These are phyloP conservation scores for Cymodocea nodosa DNA, from an alignment of 116 monocot genomes.

Conservation along the genomic window DNA sequence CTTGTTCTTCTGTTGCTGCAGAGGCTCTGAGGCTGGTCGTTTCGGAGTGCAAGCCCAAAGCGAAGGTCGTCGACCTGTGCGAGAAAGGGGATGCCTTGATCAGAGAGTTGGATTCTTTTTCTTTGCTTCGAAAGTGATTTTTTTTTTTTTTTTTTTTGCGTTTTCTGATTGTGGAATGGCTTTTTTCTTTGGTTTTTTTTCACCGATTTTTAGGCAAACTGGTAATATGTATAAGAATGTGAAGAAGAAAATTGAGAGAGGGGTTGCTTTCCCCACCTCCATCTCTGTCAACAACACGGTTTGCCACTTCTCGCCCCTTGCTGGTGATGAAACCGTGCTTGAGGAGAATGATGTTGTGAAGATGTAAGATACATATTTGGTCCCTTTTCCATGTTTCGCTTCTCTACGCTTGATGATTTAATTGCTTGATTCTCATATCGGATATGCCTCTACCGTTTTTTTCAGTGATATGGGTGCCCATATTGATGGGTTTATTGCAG, in stretches of 20 bases:
- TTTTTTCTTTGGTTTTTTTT: not conserved
- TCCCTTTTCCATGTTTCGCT: too few species aligned
- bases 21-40: conserved; percentile 85
- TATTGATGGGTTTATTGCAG: conserved; percentile 97
- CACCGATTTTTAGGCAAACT: conserved; percentile 45
- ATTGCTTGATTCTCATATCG: too few species aligned
- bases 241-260: conserved; percentile 95
- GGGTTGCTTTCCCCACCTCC: conserved; percentile 94
- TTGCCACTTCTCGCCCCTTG: conserved; percentile 83
- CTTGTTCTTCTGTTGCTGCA: conserved; percentile 6
- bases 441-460: not conserved
- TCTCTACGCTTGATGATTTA: too few species aligned
- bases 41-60: conserved; percentile 81
- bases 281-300: conserved; percentile 87
- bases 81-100: conserved; percentile 93
- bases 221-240: conserved; percentile 91
- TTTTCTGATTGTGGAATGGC: too few species aligned
- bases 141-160: not conserved
- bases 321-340: conserved; percentile 57
- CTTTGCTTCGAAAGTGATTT: not conserved
- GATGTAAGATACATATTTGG: conserved; percentile 31
- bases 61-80: conserved; percentile 80
- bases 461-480: conserved; percentile 98
- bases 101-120: conserved; percentile 55
- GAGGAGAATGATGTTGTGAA: conserved; percentile 86